phyloP scores from a whole-genome alignment of 129 eudicot genomes.

The Escallonia rubra region DNA sequence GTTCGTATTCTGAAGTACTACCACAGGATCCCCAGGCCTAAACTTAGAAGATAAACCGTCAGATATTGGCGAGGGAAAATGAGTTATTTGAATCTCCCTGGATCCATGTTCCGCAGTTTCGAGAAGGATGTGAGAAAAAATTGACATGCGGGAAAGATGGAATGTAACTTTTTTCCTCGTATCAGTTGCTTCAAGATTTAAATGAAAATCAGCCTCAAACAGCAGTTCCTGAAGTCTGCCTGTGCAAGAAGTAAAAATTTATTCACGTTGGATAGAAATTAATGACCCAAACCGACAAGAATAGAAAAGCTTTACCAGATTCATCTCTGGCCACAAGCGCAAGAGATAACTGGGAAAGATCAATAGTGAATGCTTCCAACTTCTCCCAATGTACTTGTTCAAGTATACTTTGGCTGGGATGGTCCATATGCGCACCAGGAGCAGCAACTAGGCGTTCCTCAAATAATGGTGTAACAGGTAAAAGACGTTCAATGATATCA shows the following conservation, averaged over 20 bases:
- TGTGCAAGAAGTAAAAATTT: slow-evolving; percentile 23
- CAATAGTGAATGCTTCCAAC: slow-evolving; percentile 43
- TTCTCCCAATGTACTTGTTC: slow-evolving; percentile 22
- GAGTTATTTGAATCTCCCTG: slow-evolving; percentile 40
- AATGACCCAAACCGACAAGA: slow-evolving; percentile 1
- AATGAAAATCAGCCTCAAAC: slow-evolving; percentile 42
- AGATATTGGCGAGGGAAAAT: slow-evolving; percentile 29
- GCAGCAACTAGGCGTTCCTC: slow-evolving; percentile 27
- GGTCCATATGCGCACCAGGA: slow-evolving; percentile 17
- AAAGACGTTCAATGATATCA: slow-evolving; percentile 40
- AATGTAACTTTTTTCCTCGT: slow-evolving; percentile 39
- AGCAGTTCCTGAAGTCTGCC: slow-evolving; percentile 72
- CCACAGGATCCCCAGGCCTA: slow-evolving; percentile 16
- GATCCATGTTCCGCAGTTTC: slow-evolving; percentile 32
- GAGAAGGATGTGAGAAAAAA: slow-evolving; percentile 55
- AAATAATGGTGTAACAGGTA: slow-evolving; percentile 28
- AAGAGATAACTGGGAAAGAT: slow-evolving; percentile 54
- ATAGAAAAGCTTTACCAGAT: slow-evolving; percentile 47
- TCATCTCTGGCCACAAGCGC: slow-evolving; percentile 54
- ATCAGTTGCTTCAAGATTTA: slow-evolving; percentile 38
- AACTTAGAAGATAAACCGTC: slow-evolving; percentile 22
- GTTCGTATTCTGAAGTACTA: slow-evolving; percentile 15
- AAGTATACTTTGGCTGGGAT: slow-evolving; percentile 11
- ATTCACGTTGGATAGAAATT: slow-evolving; percentile 4
- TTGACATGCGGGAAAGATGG: slow-evolving; percentile 46